These are phyloP conservation scores for Lactarius quietus DNA, from an alignment of 768 basidiomycete species.

Conservation along the genomic window DNA sequence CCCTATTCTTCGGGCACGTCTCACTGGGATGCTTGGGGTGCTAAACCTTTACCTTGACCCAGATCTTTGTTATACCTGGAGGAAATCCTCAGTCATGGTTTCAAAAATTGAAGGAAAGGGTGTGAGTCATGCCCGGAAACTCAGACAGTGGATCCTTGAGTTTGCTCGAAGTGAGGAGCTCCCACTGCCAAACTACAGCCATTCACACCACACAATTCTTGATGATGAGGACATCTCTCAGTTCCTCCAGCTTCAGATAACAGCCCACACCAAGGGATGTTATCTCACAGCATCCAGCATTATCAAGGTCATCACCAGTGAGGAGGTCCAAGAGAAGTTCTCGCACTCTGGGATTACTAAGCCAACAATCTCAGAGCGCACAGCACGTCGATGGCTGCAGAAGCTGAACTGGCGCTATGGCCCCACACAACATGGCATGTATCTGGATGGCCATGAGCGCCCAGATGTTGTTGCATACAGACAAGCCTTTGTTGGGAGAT, in stretches of 20 bases:
- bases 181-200: neutral
- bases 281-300: neutral
- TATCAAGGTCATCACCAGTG: neutral
- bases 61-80: neutral
- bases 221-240: neutral
- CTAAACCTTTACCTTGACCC: neutral
- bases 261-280: neutral
- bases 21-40: neutral
- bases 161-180: neutral
- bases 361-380: too few relatives aligned
- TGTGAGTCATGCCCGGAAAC: rapidly evolving
- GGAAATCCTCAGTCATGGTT: neutral
- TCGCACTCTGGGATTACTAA: too few relatives aligned
- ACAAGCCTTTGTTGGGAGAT: neutral
- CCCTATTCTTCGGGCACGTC: neutral
- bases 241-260: neutral
- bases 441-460: neutral
- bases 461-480: neutral
- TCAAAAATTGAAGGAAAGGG: neutral
- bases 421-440: slow-evolving; percentile 13
- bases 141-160: neutral
- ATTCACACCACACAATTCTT: neutral
- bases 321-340: too few relatives aligned
- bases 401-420: too few relatives aligned
- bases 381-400: too few relatives aligned